Conservation (phyloP, 2,329 filamentous ascomycete genomes). For the Tolypocladium tundrense region DNA sequence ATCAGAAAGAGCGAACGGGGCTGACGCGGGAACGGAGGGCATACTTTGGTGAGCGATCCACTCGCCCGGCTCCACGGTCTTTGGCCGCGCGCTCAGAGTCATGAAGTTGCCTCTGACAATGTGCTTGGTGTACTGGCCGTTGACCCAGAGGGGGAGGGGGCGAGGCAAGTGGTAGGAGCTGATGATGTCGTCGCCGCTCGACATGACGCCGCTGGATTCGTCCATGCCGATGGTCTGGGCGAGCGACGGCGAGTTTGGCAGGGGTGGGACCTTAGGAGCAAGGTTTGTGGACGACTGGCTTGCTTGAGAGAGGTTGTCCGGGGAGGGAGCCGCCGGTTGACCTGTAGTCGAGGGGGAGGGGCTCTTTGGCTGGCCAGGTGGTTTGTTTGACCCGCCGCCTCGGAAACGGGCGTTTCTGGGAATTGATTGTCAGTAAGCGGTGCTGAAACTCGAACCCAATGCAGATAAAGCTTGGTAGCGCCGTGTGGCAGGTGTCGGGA, state of each 20-base stretch:
- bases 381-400: slow-evolving; percentile 38
- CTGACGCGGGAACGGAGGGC: slow-evolving; percentile 9
- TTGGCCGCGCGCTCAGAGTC: slow-evolving; percentile 85
- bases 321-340: slow-evolving; percentile 32
- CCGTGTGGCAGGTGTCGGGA: neutral
- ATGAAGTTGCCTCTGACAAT: slow-evolving; percentile 98
- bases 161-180: slow-evolving; percentile 54
- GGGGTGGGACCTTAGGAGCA: slow-evolving; percentile 49
- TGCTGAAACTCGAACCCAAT: neutral
- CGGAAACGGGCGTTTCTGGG: slow-evolving; percentile 48
- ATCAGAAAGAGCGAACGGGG: slow-evolving; percentile 1
- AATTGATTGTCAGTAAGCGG: slow-evolving; percentile 14
- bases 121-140: slow-evolving; percentile 65
- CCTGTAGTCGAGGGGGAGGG: slow-evolving; percentile 36
- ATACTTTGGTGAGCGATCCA: slow-evolving; percentile 93
- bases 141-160: slow-evolving; percentile 63
- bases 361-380: slow-evolving; percentile 41
- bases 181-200: slow-evolving; percentile 44
- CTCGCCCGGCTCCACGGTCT: slow-evolving; percentile 87
- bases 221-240: slow-evolving; percentile 61
- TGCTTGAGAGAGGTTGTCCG: slow-evolving; percentile 33
- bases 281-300: slow-evolving; percentile 41
- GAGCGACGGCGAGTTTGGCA: slow-evolving; percentile 54
- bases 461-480: neutral
- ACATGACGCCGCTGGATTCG: slow-evolving; percentile 38